Evolutionary conservation across 192 early-diverging fungal genomes (phyloP).

Genomic region (Gaertneriomyces semiglobifer): DNA sequence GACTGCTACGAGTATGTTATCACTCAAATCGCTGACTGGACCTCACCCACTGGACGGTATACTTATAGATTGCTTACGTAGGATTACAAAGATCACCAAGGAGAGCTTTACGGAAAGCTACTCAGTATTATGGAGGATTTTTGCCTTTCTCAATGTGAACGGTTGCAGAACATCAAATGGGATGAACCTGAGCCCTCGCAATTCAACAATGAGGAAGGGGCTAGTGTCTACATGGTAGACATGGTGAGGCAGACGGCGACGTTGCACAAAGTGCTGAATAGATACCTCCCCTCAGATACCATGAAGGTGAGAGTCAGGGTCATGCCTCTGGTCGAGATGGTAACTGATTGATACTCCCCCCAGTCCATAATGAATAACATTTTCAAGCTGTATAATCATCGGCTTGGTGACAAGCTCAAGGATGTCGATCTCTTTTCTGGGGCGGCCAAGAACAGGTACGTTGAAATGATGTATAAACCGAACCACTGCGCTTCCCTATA

Average conservation of each 20-base stretch:
- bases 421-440: slow-evolving; percentile 47
- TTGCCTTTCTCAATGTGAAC: slow-evolving; percentile 70
- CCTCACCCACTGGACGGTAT: neutral
- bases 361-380: slow-evolving; percentile 75
- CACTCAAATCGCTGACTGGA: neutral
- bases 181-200: slow-evolving; percentile 47
- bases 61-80: slow-evolving; percentile 27
- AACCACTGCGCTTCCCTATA: neutral
- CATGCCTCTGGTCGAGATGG: too few species aligned
- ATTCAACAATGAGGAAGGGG: slow-evolving; percentile 29
- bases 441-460: slow-evolving; percentile 65
- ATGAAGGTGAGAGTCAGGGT: slow-evolving; percentile 54
- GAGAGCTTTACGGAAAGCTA: slow-evolving; percentile 84
- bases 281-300: slow-evolving; percentile 70
- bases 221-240: slow-evolving; percentile 63
- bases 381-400: slow-evolving; percentile 69
- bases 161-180: slow-evolving; percentile 59
- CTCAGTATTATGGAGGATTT: slow-evolving; percentile 94
- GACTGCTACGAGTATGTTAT: slow-evolving; percentile 52
- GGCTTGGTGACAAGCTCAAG: slow-evolving; percentile 70
- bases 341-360: neutral
- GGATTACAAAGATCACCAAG: slow-evolving; percentile 90
- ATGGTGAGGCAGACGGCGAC: slow-evolving; percentile 88
- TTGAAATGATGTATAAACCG: too few species aligned
- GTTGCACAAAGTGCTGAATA: slow-evolving; percentile 86